Evolutionary conservation across 106 monocot genomes (phyloP).

Genomic region (Platanthera zijinensis): DNA sequence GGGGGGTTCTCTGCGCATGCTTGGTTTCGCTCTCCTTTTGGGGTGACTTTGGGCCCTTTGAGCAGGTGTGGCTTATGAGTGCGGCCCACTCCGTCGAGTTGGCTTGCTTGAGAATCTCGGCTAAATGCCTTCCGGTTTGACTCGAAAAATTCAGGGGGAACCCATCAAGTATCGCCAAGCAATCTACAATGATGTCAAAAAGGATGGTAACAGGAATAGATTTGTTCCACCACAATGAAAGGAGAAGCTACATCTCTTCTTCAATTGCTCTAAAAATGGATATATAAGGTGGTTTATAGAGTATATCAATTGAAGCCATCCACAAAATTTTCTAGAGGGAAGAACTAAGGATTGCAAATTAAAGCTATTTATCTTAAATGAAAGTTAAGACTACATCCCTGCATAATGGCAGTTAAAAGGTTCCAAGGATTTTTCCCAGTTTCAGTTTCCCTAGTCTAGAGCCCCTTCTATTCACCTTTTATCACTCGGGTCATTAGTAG

Average conservation of each 20-base stretch:
- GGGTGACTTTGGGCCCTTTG: no score
- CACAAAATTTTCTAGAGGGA: background rate
- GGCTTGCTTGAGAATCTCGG: no score
- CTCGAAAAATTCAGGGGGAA: no score
- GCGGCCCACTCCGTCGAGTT: no score
- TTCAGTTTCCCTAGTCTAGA: background rate
- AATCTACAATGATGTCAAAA: no score
- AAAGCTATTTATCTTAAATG: background rate
- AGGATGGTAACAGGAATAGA: no score
- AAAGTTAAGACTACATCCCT: background rate
- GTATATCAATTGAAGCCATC: background rate
- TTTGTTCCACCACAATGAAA: background rate
- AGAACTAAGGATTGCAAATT: background rate
- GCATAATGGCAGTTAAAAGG: background rate
- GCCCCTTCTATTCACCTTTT: background rate
- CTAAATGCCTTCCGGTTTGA: no score
- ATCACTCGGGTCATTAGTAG: background rate
- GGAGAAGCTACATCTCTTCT: background rate
- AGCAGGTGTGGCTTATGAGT: no score
- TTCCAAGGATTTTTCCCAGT: background rate
- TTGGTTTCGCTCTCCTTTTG: no score
- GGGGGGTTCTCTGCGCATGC: no score
- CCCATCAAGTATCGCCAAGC: no score
- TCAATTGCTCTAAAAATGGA: background rate
- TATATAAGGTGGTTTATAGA: background rate